Base-by-base conservation (phyloP, 768 basidiomycete species). In the Xerocomellus intermedius region DNA sequence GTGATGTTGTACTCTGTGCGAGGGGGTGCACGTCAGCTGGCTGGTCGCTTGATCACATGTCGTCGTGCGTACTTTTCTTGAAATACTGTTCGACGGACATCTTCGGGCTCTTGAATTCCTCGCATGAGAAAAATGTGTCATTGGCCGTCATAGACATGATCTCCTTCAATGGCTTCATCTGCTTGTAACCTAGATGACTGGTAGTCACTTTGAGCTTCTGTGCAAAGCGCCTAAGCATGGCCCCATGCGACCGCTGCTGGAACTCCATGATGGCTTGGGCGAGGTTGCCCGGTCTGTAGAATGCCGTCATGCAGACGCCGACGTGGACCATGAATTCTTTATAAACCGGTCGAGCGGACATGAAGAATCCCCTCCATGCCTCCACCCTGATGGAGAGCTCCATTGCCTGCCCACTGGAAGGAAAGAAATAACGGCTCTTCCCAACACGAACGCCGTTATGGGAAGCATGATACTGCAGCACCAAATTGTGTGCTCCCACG, bases 61-160 rank as follows among this genome's bases (percentile, higher is more conserved):
- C 4, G 4, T 19, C 1, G 5, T 12, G 68, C 83, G 54, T 64
- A 91, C 89, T 86, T 59, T 61, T 73, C 36, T 70, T 62, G 67
- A 90, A 91, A 62, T 83, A 91, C 2, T 82, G 64, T 57, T 84
- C 81, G 3, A 92, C 84, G 0, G 82, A 79, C 12, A 88, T 73
- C 39, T 46, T 51, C 32, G 54, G 30, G 30, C 30, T 80, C 0
- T 81, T 82, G 35, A 77, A 73, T 58, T 91, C 87, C 1, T 77
- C 75, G 47, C 80, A 82, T 3, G 77, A 66, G 66, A 93, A 93
- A 13, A 50, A 74, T 48, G 83, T 71, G 19, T 75, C 69, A 13
- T 65, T 71, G 0, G 88, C 76, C 22, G 74, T 79, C 12, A 64
- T 73, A 8, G 62, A 53, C 17, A 66, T 66, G 33, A 82, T 73